Evolutionary conservation across 352 stramenopile species (phyloP).

Genomic region (Globisporangium cystogenes): DNA sequence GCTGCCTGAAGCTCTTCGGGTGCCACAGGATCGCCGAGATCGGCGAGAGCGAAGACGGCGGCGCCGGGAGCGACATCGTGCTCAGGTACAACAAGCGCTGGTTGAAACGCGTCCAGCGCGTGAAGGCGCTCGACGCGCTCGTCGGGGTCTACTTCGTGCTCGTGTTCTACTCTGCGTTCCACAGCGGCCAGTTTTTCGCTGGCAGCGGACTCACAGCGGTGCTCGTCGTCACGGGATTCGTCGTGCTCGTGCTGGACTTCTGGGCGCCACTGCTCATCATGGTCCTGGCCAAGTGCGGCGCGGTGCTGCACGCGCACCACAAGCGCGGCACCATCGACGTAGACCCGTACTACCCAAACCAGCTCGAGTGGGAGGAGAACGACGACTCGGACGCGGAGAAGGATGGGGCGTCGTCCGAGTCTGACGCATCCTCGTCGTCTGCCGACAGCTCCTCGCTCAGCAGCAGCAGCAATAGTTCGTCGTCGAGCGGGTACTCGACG

Average conservation of each 20-base stretch:
- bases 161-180: constrained; percentile 64
- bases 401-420: constrained; percentile 2
- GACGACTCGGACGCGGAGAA: constrained; percentile 18
- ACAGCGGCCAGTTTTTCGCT: constrained; percentile 48
- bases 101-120: constrained; percentile 47
- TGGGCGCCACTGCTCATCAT: constrained; percentile 66
- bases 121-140: constrained; percentile 51
- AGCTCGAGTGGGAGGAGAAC: constrained; percentile 62
- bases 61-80: constrained; percentile 42
- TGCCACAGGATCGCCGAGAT: constrained; percentile 30
- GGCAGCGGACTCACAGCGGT: constrained; percentile 31
- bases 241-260: constrained; percentile 53
- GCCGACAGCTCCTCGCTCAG: constrained; percentile 6
- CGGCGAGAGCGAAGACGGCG: constrained; percentile 21
- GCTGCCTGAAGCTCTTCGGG: constrained; percentile 43
- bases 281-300: constrained; percentile 51
- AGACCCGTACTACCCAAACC: constrained; percentile 58
- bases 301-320: constrained; percentile 45
- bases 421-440: constrained; percentile 10
- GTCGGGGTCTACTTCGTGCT: constrained; percentile 57
- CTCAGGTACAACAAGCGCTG: constrained; percentile 64
- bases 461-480: constrained; percentile 8
- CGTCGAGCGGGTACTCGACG: constrained; percentile 13
- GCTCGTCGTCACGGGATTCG: constrained; percentile 31
- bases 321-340: constrained; percentile 48